These are phyloP conservation scores for Gloeopeniophorella convolvens DNA, from an alignment of 768 basidiomycete genomes.

Conservation along the genomic window DNA sequence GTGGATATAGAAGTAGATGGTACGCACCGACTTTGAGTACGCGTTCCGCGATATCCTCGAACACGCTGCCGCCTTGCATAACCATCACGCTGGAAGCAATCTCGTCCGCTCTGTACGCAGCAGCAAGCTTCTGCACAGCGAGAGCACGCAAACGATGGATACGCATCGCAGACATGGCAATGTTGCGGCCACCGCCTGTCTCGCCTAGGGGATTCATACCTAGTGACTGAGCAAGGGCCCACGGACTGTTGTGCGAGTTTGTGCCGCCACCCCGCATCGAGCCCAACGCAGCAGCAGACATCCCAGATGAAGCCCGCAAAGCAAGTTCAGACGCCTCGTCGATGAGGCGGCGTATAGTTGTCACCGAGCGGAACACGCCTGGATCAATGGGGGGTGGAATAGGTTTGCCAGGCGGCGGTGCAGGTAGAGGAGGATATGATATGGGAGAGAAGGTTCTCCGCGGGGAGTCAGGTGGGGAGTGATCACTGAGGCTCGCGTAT, in stretches of 20 bases:
- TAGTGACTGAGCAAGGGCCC: constrained; percentile 57
- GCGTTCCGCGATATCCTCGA: constrained; percentile 87
- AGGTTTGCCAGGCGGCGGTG: constrained; percentile 56
- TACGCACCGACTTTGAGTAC: constrained; percentile 64
- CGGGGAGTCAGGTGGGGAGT: constrained; percentile 31
- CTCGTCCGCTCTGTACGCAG: constrained; percentile 82
- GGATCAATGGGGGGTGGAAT: constrained; percentile 86
- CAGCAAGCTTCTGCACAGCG: constrained; percentile 81
- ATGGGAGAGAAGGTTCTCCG: constrained; percentile 25
- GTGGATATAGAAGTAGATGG: background rate
- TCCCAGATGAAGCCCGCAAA: constrained; percentile 79
- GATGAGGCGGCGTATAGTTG: constrained; percentile 70
- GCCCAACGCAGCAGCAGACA: constrained; percentile 68
- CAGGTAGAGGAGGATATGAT: constrained; percentile 42
- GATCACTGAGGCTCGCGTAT: constrained; percentile 36
- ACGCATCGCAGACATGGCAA: constrained; percentile 79
- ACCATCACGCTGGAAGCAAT: constrained; percentile 92
- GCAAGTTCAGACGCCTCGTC: constrained; percentile 88
- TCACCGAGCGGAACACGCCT: constrained; percentile 74
- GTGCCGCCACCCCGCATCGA: constrained; percentile 46
- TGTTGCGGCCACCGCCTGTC: constrained; percentile 55
- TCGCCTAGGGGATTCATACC: constrained; percentile 56
- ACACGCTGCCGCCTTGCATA: constrained; percentile 90
- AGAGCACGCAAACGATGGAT: constrained; percentile 73
- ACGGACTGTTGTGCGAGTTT: constrained; percentile 41